Base-by-base conservation (phyloP, 139 green algal species). In the Deuterostichococcus epilithicus region DNA sequence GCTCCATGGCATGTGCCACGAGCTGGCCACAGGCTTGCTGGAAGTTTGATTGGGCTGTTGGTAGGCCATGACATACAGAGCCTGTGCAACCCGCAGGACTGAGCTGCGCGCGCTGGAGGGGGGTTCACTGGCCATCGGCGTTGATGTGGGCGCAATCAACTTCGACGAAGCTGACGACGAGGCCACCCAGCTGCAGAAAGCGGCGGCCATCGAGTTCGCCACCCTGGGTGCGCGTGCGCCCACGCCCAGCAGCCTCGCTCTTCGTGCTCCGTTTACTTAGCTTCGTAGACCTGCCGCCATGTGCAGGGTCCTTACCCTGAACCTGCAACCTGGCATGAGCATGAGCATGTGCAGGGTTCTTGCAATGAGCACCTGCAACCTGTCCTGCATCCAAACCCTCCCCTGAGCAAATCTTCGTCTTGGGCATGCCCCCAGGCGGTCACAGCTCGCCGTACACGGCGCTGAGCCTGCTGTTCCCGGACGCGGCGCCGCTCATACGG, bases 401-500 rank as follows among this genome's bases (percentile, higher is more conserved):
- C 42, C 42, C 42, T 52, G 8, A 52, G 8, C 13, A 23, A 8
- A 52, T 52, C 42, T 52, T 8, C 42, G 8, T 8, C 8, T 13
- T 52, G 52, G 28, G 18, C 18, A 23, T 63, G 13, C 5, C 52
- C 20, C 3, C 52, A 63, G 52, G 52, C 3, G 52, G 52, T 13
- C 52, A 63, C 52, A 20, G 52, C 13, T 63, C 52, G 13, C 52
- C 52, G 1, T 86, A 79, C 36, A 6, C 34, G 6, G 68, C 73
- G 8, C 22, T 75, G 10, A 77, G 69, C 26, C 30, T 81, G 37
- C 45, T 87, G 36, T 39, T 87, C 8, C 82, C 82, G 6, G 37
- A 47, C 26, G n/a, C 74, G 23, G 8, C 25, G 22, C 75, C 71
- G 15, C 30, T 81, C 22, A 45, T 82, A 3, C 28, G 34, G 10